Evolutionary conservation across 208 protist genomes (phyloP).

Genomic region (Kentomonas sorsogonicus): DNA sequence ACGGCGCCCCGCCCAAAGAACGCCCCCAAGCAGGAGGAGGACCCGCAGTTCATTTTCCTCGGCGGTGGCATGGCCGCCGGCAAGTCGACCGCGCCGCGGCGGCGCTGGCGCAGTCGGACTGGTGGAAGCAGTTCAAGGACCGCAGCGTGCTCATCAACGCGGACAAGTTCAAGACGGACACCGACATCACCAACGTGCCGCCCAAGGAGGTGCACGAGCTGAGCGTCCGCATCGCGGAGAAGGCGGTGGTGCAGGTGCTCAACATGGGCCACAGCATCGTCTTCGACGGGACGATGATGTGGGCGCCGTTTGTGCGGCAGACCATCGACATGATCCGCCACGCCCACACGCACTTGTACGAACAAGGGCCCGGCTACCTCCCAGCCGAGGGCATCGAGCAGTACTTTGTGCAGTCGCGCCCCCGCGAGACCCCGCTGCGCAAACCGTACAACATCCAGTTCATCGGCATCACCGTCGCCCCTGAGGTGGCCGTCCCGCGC

Average conservation of each 20-base stretch:
- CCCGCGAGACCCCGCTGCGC: conserved; percentile 29
- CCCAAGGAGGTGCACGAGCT: conserved; percentile 34
- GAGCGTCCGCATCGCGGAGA: conserved; percentile 74
- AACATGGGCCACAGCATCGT: conserved; percentile 81
- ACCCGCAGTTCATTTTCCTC: conserved; percentile 82
- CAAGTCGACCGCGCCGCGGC: conserved; percentile 76
- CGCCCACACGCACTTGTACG: conserved; percentile 59
- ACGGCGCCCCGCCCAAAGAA: neutral
- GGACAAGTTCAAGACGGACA: conserved; percentile 74
- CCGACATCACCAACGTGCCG: conserved; percentile 18
- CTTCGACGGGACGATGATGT: conserved; percentile 90
- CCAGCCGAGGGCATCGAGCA: conserved; percentile 34
- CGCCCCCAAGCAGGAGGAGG: conserved; percentile 14
- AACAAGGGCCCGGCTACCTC: conserved; percentile 64
- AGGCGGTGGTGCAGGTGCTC: conserved; percentile 68
- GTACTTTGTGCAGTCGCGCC: conserved; percentile 49
- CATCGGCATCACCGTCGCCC: conserved; percentile 80
- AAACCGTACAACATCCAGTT: conserved; percentile 70
- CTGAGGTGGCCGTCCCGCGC: conserved; percentile 79
- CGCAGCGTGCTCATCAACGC: conserved; percentile 76
- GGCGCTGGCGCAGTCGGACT: conserved; percentile 61
- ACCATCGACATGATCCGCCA: conserved; percentile 76
- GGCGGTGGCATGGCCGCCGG: conserved; percentile 87
- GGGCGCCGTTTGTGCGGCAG: conserved; percentile 78
- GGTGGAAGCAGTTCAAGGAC: conserved; percentile 72